Base-by-base conservation (phyloP, 371 early-diverging fungal species). In the Dinochytrium kinnereticum region DNA sequence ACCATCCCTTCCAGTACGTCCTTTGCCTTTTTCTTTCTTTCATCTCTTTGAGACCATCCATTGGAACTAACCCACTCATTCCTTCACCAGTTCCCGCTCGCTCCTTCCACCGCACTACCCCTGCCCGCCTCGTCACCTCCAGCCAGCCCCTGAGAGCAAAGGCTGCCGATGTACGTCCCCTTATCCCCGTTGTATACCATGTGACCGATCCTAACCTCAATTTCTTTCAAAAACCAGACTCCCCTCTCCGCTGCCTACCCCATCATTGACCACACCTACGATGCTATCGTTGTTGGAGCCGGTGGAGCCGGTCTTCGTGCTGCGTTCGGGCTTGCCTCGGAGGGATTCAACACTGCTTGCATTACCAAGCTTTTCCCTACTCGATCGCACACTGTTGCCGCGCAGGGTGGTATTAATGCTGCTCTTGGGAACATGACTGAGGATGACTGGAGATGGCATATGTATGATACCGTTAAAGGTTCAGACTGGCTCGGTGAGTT, bases 401-500 rank as follows among this genome's bases (percentile, higher is more conserved):
- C 98, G 57, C 98, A 98, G 92, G 99, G 99, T 78, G 99, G 99
- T 80, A 95, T 98, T 85, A 98, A 98, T 84, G 99, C 99, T 76
- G 99, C 98, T 64, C 91, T 98, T 44, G 98, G 98, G 59, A 98
- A 98, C 86, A 98, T 98, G 98, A 91, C 94, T 71, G 95, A 96
- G 85, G 98, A 98, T 82, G 99, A 98, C 87, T 98, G 98, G 98
- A 90, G 98, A 84, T 98, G 98, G 98, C 98, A 97, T 83, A 96
- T 96, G 97, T 98, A 97, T 82, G 98, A 98, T 78, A 98, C 98
- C 30, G 97, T 98, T 73, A 98, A 98, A 88, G 98, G 98, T 61
- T 92, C 93, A 70, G 98, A 98, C 84, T 98, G 98, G 98, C 91
- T 98, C 61, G n/a, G n/a, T n/a, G n/a, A 93, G 89, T 86, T 50